phyloP scores from a whole-genome alignment of 345 rosid species.

The Excoecaria agallocha region DNA sequence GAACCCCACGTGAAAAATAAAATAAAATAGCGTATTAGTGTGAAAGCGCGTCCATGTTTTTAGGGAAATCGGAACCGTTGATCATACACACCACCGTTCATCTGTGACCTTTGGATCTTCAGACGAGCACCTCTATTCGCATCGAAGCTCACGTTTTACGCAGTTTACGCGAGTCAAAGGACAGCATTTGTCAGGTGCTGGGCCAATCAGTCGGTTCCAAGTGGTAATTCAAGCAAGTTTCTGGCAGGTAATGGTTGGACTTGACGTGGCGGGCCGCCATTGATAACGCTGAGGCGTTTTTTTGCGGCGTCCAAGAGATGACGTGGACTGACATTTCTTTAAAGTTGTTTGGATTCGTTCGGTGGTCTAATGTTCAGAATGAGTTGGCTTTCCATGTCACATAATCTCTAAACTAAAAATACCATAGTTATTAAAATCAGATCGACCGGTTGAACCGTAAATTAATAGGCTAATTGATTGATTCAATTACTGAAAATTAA shows the following conservation, averaged over 20 bases:
- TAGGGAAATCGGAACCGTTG: not conserved
- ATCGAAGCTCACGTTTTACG: not conserved
- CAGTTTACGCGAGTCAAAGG: not conserved
- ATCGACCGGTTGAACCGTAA: too few species aligned
- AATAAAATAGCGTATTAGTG: too few species aligned
- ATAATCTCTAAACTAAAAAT: not conserved
- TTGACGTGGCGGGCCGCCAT: not conserved
- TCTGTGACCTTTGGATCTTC: conserved; percentile 4
- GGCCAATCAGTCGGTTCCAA: not conserved
- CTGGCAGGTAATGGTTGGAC: not conserved
- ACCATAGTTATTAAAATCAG: too few species aligned
- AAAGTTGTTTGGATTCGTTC: not conserved
- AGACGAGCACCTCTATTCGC: not conserved
- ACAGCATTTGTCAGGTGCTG: not conserved
- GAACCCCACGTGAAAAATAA: too few species aligned
- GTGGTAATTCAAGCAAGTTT: not conserved
- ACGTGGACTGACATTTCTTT: not conserved
- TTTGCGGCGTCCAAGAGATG: conserved; percentile 6
- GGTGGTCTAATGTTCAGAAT: not conserved
- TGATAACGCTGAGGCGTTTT: not conserved
- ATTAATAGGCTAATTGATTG: too few species aligned
- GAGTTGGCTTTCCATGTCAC: not conserved
- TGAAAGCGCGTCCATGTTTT: too few species aligned
- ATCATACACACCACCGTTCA: not conserved
- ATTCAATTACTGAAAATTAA: too few species aligned